Evolutionary conservation across 2,329 filamentous ascomycete genomes (phyloP), one percentile per base, ranked within the genome.

Genomic region (Orbilia blumenaviensis): DNA sequence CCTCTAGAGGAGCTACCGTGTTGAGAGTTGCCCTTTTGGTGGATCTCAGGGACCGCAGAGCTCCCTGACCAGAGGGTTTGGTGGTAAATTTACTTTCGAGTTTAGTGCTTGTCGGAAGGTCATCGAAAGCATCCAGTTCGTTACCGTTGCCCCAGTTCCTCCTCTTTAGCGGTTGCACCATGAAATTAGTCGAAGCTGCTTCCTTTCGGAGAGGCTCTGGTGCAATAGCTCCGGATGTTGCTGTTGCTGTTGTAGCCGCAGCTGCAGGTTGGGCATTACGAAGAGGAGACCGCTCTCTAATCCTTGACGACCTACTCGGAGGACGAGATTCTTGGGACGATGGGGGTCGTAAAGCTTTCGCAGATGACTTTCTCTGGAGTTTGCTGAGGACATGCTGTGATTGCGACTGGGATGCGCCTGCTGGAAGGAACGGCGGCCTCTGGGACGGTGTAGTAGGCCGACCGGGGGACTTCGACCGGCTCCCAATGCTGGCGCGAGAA

Each of bases 111-210:
- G 94, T 98, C 0, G 94, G 94, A 67, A 99, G 85, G 83, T 99
- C 95, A 82, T 99, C 95, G 82, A 99, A 98, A 1, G 88, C 89
- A 79, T 98, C 94, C 34, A 99, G 86, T 83, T 99, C 95, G 75
- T 91, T 91, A 14, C 95, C 95, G 82, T 97, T 93, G 10, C 95
- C 95, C 84, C 96, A 99, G 80, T 92, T 89, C 50, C 89, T 87
- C 74, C 86, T 86, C 42, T 89, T 86, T 36, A 88, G 86, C 2
- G 93, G 93, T 82, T 90, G 91, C 78, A 88, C 94, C 73, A 96
- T 84, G 52, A 91, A 89, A 78, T 91, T 89, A 85, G 90, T 91
- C 5, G 86, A 84, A 58, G 87, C 85, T 64, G 88, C 86, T 77
- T 83, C 82, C 63, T 81, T 80, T 60, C 85, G 73, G 41, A 80